Percentiles rank a stretch among this genome's conserved stretches.
phyloP scores from a whole-genome alignment of 2,329 filamentous ascomycete genomes.

The Trichoderma guizhouense region DNA sequence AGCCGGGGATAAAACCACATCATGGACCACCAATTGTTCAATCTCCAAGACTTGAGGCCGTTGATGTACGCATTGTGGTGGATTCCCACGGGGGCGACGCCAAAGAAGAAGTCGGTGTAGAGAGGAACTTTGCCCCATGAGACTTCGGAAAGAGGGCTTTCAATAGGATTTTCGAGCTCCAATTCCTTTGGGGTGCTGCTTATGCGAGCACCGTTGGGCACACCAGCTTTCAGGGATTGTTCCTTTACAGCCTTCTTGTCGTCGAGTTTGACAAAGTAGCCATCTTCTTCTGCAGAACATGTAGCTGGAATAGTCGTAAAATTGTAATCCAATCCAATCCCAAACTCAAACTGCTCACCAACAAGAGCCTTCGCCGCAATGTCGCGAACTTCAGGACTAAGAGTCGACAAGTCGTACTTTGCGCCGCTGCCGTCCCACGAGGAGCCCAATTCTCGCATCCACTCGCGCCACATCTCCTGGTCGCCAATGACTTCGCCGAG shows the following conservation, averaged over 20 bases:
- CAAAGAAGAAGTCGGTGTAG: slow-evolving; percentile 1
- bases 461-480: slow-evolving; percentile 36
- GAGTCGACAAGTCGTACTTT: slow-evolving; percentile 5
- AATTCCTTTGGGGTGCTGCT: neutral
- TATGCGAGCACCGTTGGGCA: neutral
- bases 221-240: slow-evolving; percentile 26
- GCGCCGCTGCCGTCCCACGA: slow-evolving; percentile 33
- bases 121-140: neutral
- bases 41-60: neutral
- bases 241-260: slow-evolving; percentile 24
- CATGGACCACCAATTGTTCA: neutral
- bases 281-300: slow-evolving; percentile 36
- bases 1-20: slow-evolving; percentile 7
- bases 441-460: neutral
- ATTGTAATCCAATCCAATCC: slow-evolving; percentile 39
- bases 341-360: slow-evolving; percentile 36
- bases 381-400: slow-evolving; percentile 23
- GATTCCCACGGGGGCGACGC: neutral
- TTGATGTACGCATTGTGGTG: slow-evolving; percentile 12
- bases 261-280: slow-evolving; percentile 32
- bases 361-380: slow-evolving; percentile 30
- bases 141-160: neutral
- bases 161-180: neutral
- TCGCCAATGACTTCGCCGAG: slow-evolving; percentile 39
- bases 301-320: slow-evolving; percentile 32